Evolutionary conservation across 2,329 filamentous ascomycete species (phyloP), one percentile per base, ranked within the genome.

Genomic region (Colletotrichum tropicale): DNA sequence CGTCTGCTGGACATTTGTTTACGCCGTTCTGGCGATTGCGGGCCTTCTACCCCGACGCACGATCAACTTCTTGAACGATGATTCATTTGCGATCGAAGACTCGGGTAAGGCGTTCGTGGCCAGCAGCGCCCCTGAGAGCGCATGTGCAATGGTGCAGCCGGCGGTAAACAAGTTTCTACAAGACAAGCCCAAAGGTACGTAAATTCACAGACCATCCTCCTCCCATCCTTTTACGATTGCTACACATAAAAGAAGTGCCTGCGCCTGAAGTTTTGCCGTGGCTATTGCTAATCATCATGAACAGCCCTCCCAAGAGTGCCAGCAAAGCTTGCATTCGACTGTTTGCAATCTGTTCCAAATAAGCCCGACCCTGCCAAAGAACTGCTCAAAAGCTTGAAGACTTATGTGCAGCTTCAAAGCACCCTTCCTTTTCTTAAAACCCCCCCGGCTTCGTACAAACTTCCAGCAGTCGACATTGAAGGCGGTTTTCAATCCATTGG

Each of bases 371-470:
- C 81, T 8, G 86, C 84, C 1, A 71, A 81, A 68, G 77, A 83
- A 62, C 78, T 87, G n/a, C 78, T 87, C 70, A 80, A 83, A 66
- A 84, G 83, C 62, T 78, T 87, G 26, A 82, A 83, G 75, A 83
- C 85, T 5, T 89, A 87, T 62, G 80, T 87, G 2, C 83, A 88
- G 64, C 90, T 87, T 82, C 88, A 90, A 78, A 88, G 86, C 55
- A 87, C 87, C 4, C 80, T 87, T 15, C 84, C 86, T 15, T 88
- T 86, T 78, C 84, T 90, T 30, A 89, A 88, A 75, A 82, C 88
- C 65, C 90, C 91, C 4, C 91, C 91, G 0, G 74, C 84, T 16
- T 84, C 84, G 12, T 92, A 91, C 80, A 83, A 84, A 70, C 86
- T 89, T 69, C 86, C 89, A 1, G 79, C 85, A 2, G 82, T 86